Evolutionary conservation across 1,139 yeast genomes (phyloP), one percentile per base, ranked within the genome.

Genomic region (Schwanniomyces etchellsii): DNA sequence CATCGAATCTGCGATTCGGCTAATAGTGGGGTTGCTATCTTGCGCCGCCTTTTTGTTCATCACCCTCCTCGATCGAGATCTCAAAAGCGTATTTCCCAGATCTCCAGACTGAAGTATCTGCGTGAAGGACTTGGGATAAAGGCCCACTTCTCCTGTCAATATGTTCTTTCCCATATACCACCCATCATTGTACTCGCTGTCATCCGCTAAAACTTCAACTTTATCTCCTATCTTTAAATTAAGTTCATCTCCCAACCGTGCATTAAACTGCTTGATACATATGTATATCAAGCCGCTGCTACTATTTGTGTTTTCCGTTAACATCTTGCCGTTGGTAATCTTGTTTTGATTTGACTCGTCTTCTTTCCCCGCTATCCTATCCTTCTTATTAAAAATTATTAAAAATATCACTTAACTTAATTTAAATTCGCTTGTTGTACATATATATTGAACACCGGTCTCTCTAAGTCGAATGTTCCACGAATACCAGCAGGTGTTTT

Each of bases 131-230:
- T 81, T 83, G 7, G 98, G 98, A 50, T 86, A 91, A 28, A 91
- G 63, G 0, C 98, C 98, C 7, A 84, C 88, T 36, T 74, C 71
- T 30, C 74, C 73, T 0, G 89, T 78, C 28, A 71, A 51, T 32
- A 84, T 53, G 44, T 89, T 88, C 39, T 80, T 79, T 6, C 97
- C 96, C 81, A 64, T 64, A 48, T 81, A 91, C 99, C 99, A 91
- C n/a, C 97, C 97, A 54, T 91, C 99, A 43, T 85, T 83, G 55
- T 83, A 91, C 47, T 85, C 96, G 39, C 80, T 74, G 56, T 91
- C 99, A 53, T 88, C 96, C 26, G 94, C 86, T 16, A 93, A 71
- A 11, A 91, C 88, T 52, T 88, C 93, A 34, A 93, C 71, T 41
- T 77, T 80, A 47, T 91, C 97, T 16, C 97, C 97, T 16, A 82